A percentile compares a stretch with the other conserved stretches of the same genome.
Evolutionary conservation across 495 filamentous ascomycete species (phyloP).

Genomic region (Ramalina peruviana): DNA sequence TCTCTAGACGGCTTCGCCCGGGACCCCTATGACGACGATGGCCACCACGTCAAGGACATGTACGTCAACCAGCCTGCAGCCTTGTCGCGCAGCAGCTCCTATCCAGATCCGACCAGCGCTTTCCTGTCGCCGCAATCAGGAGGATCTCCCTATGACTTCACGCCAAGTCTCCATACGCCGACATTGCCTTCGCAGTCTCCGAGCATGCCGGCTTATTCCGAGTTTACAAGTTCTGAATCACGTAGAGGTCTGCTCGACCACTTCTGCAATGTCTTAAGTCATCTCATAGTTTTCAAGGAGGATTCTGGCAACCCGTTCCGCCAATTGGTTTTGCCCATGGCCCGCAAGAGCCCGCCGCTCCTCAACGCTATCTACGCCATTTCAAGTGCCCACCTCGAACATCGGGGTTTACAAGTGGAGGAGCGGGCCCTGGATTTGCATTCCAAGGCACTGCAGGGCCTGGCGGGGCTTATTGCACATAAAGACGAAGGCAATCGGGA

Average conservation of each 20-base stretch:
- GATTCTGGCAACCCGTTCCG: conserved; percentile 49
- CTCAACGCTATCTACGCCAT: conserved; percentile 46
- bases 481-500: conserved; percentile 35
- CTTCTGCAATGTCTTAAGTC: conserved; percentile 48
- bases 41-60: conserved; percentile 12
- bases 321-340: conserved; percentile 44
- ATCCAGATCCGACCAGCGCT: conserved; percentile 18
- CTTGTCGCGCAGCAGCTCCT: conserved; percentile 17
- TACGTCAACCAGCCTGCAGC: conserved; percentile 15
- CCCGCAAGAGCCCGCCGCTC: conserved; percentile 35
- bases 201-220: conserved; percentile 33
- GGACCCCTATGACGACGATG: conserved; percentile 17
- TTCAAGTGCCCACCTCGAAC: conserved; percentile 44
- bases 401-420: conserved; percentile 37
- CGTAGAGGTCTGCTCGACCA: conserved; percentile 44
- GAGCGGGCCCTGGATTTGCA: conserved; percentile 47
- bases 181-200: conserved; percentile 11
- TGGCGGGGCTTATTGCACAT: conserved; percentile 42
- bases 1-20: conserved; percentile 15
- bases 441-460: conserved; percentile 41
- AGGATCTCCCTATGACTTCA: conserved; percentile 30
- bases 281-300: conserved; percentile 49
- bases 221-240: conserved; percentile 40
- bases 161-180: conserved; percentile 2
- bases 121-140: conserved; percentile 17